Percentiles rank a stretch among this genome's conserved stretches.
Conservation (phyloP, 495 filamentous ascomycete species). For the Aspergillus taichungensis region DNA sequence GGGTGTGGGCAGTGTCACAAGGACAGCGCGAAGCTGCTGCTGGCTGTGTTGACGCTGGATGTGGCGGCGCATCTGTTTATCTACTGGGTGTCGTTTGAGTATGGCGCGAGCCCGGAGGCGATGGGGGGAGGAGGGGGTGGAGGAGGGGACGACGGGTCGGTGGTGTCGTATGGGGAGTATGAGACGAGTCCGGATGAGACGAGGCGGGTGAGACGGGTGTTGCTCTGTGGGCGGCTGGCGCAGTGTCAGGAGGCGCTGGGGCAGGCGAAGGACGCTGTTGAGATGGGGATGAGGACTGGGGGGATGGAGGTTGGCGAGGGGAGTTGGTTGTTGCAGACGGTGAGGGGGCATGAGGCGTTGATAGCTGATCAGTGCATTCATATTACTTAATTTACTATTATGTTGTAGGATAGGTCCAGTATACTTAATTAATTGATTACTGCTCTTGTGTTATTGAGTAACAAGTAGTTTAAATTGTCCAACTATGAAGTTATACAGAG, state of each 20-base stretch:
- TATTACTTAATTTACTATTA: too few relatives aligned
- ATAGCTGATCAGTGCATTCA: slow-evolving; percentile 4
- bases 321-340: slow-evolving; percentile 24
- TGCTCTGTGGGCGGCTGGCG: slow-evolving; percentile 21
- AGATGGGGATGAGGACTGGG: slow-evolving; percentile 3
- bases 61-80: slow-evolving; percentile 28
- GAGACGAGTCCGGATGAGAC: slow-evolving; percentile 29
- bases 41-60: slow-evolving; percentile 27
- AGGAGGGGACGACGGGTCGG: slow-evolving; percentile 9
- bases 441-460: too few relatives aligned
- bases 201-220: slow-evolving; percentile 23
- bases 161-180: slow-evolving; percentile 32
- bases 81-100: slow-evolving; percentile 26
- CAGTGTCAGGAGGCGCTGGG: slow-evolving; percentile 25
- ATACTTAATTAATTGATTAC: too few relatives aligned
- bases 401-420: too few relatives aligned
- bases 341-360: slow-evolving; percentile 27
- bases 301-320: slow-evolving; percentile 2
- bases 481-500: too few relatives aligned
- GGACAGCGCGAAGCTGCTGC: slow-evolving; percentile 23
- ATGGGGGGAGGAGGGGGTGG: slow-evolving; percentile 1
- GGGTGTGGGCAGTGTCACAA: slow-evolving; percentile 30
- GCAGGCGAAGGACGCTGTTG: slow-evolving; percentile 16
- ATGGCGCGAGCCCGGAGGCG: slow-evolving; percentile 7
- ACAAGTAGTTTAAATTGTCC: too few relatives aligned